These are phyloP conservation scores for Knoxia roxburghii DNA, from an alignment of 257 asterid genomes.

Conservation along the genomic window DNA sequence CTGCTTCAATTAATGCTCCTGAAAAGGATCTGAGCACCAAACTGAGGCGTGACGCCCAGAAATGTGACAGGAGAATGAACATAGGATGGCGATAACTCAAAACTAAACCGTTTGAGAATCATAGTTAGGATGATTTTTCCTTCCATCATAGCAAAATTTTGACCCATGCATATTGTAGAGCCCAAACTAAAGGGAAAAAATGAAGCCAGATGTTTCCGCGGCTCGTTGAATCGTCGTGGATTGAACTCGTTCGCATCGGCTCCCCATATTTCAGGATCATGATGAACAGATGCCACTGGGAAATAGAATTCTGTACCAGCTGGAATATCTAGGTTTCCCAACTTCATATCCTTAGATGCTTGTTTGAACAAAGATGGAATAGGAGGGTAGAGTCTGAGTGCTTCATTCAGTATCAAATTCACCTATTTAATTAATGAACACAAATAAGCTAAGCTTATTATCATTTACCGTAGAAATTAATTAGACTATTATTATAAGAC, in stretches of 20 bases:
- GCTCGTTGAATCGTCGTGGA: constrained; percentile 24
- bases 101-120: constrained; percentile 19
- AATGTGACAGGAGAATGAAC: constrained; percentile 9
- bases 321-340: too few relatives aligned
- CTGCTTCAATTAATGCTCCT: constrained; percentile 8
- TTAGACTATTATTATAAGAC: too few relatives aligned
- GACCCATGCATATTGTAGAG: constrained; percentile 33
- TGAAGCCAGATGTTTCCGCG: constrained; percentile 24
- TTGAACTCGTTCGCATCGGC: constrained; percentile 36
- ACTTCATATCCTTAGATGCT: neutral
- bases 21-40: constrained; percentile 7
- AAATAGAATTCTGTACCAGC: too few relatives aligned
- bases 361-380: too few relatives aligned
- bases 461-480: too few relatives aligned
- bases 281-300: too few relatives aligned
- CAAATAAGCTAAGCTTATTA: neutral
- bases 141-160: constrained; percentile 33
- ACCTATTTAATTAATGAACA: too few relatives aligned
- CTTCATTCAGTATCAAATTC: too few relatives aligned
- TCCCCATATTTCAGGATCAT: constrained; percentile 30
- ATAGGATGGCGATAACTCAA: constrained; percentile 36
- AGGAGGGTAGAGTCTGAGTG: too few relatives aligned
- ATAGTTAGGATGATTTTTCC: constrained; percentile 29
- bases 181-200: constrained; percentile 37
- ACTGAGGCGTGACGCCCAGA: neutral